Percentiles rank a stretch among this genome's conserved stretches.
Conservation (phyloP, 345 rosid species). For the Cardamine resedifolia region DNA sequence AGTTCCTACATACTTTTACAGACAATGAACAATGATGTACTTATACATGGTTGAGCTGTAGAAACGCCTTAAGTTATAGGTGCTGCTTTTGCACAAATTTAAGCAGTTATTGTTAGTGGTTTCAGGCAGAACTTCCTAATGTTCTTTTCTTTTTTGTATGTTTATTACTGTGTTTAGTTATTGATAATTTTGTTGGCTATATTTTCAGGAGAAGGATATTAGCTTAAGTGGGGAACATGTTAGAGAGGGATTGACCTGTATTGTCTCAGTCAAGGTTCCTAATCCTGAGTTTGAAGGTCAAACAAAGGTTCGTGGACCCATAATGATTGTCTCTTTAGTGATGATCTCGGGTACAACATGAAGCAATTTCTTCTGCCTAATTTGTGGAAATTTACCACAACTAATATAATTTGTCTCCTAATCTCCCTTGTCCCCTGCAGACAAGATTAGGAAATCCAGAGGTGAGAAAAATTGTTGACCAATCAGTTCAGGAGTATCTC, state of each 20-base stretch:
- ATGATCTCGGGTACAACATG: slow-evolving; percentile 1
- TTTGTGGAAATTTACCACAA: not conserved
- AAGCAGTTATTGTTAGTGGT: not conserved
- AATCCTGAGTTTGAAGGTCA: slow-evolving; percentile 99
- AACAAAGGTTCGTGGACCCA: slow-evolving; percentile 66
- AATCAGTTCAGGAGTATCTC: slow-evolving; percentile 91
- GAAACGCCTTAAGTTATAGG: not conserved
- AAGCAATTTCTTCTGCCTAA: not conserved
- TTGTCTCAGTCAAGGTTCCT: slow-evolving; percentile 94
- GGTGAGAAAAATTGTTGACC: slow-evolving; percentile 92
- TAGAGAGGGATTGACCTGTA: slow-evolving; percentile 93
- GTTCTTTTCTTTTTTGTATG: not conserved
- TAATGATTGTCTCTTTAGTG: slow-evolving; percentile 13
- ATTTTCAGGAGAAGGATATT: slow-evolving; percentile 84
- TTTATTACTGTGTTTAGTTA: not conserved
- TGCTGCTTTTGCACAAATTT: not conserved
- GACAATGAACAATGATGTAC: not conserved
- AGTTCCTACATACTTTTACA: not conserved
- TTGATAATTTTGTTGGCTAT: not conserved
- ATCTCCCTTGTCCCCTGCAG: slow-evolving; percentile 41
- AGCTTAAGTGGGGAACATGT: slow-evolving; percentile 94
- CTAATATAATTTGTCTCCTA: slow-evolving; percentile 18
- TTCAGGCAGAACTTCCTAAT: not conserved
- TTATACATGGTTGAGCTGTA: not conserved
- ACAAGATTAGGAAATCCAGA: slow-evolving; percentile 99